Conservation (phyloP, 2,329 filamentous ascomycete species). For the Fusarium sp. region DNA sequence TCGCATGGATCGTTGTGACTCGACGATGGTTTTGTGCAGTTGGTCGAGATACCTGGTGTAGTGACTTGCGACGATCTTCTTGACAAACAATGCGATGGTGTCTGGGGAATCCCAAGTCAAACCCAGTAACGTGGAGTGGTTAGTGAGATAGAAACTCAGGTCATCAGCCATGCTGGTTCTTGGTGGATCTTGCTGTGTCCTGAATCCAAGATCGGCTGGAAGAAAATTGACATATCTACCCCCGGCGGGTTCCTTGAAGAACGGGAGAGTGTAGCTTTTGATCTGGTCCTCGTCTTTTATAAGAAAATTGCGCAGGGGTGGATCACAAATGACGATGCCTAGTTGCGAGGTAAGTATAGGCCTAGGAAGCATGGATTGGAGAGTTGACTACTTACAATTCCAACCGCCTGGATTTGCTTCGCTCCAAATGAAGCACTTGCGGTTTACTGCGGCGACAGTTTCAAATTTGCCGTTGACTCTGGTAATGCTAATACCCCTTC, state of each 20-base stretch:
- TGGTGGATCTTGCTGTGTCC: background rate
- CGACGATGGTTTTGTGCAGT: background rate
- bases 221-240: slow-evolving; percentile 4
- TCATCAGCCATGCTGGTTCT: slow-evolving; percentile 1
- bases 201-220: background rate
- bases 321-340: slow-evolving; percentile 4
- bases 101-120: background rate
- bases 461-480: slow-evolving; percentile 4
- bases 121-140: background rate
- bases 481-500: background rate
- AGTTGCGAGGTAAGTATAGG: background rate
- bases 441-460: background rate
- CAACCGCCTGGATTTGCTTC: background rate
- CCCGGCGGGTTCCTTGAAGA: no score
- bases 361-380: no score
- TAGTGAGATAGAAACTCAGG: slow-evolving; percentile 3
- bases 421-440: slow-evolving; percentile 11
- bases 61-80: slow-evolving; percentile 4
- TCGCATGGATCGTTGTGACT: background rate
- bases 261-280: no score
- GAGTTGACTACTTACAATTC: background rate
- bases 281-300: background rate
- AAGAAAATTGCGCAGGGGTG: background rate
- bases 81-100: background rate
- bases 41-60: slow-evolving; percentile 4